Base-by-base conservation (phyloP, 2,329 filamentous ascomycete species). In the Trichoderma sp. region DNA sequence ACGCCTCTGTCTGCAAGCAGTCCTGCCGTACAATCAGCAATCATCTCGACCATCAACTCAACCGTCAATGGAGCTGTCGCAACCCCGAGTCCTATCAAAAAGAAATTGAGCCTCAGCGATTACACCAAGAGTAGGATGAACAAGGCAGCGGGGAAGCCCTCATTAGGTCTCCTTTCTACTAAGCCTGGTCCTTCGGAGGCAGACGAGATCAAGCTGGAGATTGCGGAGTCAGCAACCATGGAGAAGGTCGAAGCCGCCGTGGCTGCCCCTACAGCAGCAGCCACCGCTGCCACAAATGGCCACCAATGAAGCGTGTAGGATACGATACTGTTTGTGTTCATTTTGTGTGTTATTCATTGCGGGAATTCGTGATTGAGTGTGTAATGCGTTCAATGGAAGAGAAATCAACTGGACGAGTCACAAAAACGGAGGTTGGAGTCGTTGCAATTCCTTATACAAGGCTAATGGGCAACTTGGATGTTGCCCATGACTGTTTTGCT, bases 51-150 rank as follows among this genome's bases (percentile, higher is more conserved):
- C 29, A 79, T 87, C 63, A 73, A 78, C 4, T 70, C 80, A 0
- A 72, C 78, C 0, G 73, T 81, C 37, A 86, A 84, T 67, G 81
- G 83, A 15, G 71, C 80, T 9, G 76, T 75, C 6, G 81, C 81
- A 10, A 81, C 83, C 25, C 86, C 86, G 3, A 89, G 86, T 70
- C 88, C 88, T 2, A 80, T 87, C 35, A 89, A 89, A 78, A 90
- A 90, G 81, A 90, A 90, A 76, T 78, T 90, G 42, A 90, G 86
- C 70, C 76, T 90, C 2, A 90, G 87, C 72, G 88, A 90, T 73
- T 90, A 90, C 73, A 86, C 82, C 9, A 88, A 86, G 75, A 86
- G 84, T 70, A 81, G 85, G 60, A 81, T 84, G 78, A 85, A 84
- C 73, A 89, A 87, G 73, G 83, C 82, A 3, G 82, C 83, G 3